Evolutionary conservation across 352 stramenopile genomes (phyloP).

Genomic region (Phytophthora megakarya): DNA sequence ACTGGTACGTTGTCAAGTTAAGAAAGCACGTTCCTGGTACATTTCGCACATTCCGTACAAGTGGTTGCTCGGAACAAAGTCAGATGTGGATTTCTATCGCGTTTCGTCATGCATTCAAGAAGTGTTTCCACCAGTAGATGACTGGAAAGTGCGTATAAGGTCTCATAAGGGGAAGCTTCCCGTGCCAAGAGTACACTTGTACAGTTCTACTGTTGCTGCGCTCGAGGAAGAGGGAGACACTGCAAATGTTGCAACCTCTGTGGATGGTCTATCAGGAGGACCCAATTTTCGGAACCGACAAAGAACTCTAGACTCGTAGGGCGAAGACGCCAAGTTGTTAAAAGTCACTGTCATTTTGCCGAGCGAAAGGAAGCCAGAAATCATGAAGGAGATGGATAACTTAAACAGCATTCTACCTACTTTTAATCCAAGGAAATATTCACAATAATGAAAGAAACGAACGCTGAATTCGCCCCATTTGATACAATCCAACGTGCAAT

Average conservation of each 20-base stretch:
- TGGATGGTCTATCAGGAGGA: conserved; percentile 82
- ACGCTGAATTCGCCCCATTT: too few species aligned
- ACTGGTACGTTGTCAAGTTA: conserved; percentile 97
- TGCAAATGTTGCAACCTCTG: conserved; percentile 71
- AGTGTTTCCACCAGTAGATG: conserved; percentile 72
- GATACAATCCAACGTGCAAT: too few species aligned
- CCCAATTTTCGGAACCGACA: too few species aligned
- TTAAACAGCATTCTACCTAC: too few species aligned
- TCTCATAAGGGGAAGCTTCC: conserved; percentile 72
- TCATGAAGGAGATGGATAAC: too few species aligned
- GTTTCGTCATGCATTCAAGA: conserved; percentile 81
- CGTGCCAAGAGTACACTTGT: conserved; percentile 68
- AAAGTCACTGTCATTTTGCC: too few species aligned
- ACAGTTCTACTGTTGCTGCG: conserved; percentile 65
- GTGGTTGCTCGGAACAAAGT: conserved; percentile 81
- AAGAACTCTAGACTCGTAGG: too few species aligned
- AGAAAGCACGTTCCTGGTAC: conserved; percentile 98
- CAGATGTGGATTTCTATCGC: conserved; percentile 90
- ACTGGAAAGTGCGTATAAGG: conserved; percentile 90
- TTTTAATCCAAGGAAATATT: too few species aligned
- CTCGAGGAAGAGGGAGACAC: conserved; percentile 52
- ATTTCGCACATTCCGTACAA: conserved; percentile 95
- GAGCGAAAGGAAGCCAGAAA: too few species aligned
- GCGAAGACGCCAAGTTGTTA: too few species aligned
- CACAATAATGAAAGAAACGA: too few species aligned